Percentiles rank a stretch among this genome's conserved stretches.
Evolutionary conservation across 768 basidiomycete genomes (phyloP).

Genomic region (Exidia glandulosa): DNA sequence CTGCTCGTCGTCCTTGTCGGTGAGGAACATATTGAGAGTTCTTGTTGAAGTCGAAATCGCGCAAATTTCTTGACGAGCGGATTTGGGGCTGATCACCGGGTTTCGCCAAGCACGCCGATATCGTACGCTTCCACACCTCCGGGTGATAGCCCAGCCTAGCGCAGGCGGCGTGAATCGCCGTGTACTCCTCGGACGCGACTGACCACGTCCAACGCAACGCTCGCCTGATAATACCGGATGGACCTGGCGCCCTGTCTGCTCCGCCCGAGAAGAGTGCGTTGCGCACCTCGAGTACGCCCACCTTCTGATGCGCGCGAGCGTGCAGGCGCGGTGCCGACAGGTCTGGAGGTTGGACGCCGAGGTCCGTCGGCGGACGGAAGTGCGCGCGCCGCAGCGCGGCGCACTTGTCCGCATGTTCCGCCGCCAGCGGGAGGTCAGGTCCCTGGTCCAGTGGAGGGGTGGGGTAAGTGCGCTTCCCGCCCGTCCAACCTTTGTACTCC

Average conservation of each 20-base stretch:
- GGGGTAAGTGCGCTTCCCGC: not conserved
- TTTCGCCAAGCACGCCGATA: conserved; percentile 2
- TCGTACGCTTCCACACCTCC: not conserved
- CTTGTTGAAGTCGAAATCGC: no score
- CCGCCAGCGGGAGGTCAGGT: not conserved
- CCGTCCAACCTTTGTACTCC: not conserved
- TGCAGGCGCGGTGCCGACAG: not conserved
- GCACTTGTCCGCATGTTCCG: no score
- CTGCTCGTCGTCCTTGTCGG: no score
- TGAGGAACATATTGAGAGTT: no score
- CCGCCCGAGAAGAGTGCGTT: not conserved
- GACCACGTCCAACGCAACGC: conserved; percentile 6
- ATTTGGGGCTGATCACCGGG: no score
- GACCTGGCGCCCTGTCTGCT: conserved; percentile 7
- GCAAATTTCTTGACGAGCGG: no score
- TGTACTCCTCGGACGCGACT: conserved; percentile 1
- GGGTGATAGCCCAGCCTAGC: conserved; percentile 6
- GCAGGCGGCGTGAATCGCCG: not conserved
- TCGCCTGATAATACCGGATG: not conserved
- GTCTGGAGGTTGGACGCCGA: not conserved
- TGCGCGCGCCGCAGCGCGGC: no score
- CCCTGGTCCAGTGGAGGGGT: not conserved
- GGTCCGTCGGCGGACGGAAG: not conserved
- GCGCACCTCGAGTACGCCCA: not conserved
- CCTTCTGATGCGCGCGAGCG: not conserved